Evolutionary conservation across 2,329 filamentous ascomycete genomes (phyloP), one percentile per base, ranked within the genome.

Genomic region (Cadophora sp.): DNA sequence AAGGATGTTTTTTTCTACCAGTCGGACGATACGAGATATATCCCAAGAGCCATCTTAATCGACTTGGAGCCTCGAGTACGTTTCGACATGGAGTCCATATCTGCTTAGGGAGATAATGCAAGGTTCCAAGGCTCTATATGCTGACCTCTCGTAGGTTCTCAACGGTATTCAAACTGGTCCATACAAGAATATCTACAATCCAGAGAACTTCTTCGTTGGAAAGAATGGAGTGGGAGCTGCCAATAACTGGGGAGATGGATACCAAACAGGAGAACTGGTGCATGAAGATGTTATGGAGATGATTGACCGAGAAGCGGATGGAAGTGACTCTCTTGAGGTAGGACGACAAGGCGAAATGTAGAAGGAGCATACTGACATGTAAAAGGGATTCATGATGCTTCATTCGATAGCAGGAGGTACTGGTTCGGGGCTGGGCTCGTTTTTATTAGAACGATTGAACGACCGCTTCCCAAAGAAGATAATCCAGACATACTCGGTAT

Each of bases 1-100:
- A 99, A 99, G 80, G 96, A 99, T 81, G 96, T 99, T 69, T 98
- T 98, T 83, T 98, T 97, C 86, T 99, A 98, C 83, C 95, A 96
- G 85, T 98, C 94, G 78, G 96, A 99, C 83, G 96, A 99, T 79
- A 99, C 96, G 67, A 88, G 96, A 82, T 99, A 99, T 81, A 98
- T 99, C 73, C 96, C 96, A 13, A 89, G 96, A 77, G 95, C 96
- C 58, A 98, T 99, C 75, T 84, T 99, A 61, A 91, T 99, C 70
- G 96, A 99, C 78, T 84, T 99, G 47, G 96, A 99, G 80, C 96
- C 96, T 27, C 87, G 96, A 71, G 94, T 93, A 82, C 68, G 83
- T 73, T 53, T 48, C 7, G 33, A 50, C 9, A 43, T 3, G 39
- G 20, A 7, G 20, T 33, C 41, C 16, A 53, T 1, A 8, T 51